Base-by-base conservation (phyloP, 306 rosid genomes). In the Cercis canadensis region DNA sequence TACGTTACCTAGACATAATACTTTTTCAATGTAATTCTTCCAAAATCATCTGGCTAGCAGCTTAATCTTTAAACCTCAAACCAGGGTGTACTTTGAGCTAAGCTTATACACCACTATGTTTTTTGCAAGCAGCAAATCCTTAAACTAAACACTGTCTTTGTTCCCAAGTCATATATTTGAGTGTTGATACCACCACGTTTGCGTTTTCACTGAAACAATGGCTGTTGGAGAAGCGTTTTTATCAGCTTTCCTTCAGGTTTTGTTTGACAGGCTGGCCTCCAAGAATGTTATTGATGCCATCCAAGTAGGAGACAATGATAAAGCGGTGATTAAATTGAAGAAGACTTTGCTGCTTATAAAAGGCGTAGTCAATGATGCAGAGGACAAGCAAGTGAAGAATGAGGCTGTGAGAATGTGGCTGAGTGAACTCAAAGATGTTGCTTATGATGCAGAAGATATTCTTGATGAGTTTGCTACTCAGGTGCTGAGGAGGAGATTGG, bases 171-270 rank as follows among this genome's bases (percentile, higher is more conserved):
- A 3, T 24, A 24, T 24, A 24, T 24, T 24, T 24, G 29, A 24
- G 29, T 24, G 29, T 24, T 24, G 29, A 24, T 24, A 24, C 29
- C 3, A 24, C 29, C 3, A 24, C 29, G 29, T 24, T 24, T 24
- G 29, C 29, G 3, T 65, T 68, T 39, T 13, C 32, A 8, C 4
- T 2, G 52, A 43, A 65, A 41, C 16, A 44, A 49, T 65, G 55
- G 11, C 55, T 4, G 24, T 63, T 10, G 70, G 58, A 33, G 70
- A 65, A 10, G 46, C 57, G 32, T 65, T 49, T 33, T 65, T 65
- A 44, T 65, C 70, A 46, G 57, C 70, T 49, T 65, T 65, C 32
- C 57, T 65, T 49, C 57, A 65, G 45, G 70, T 65, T 32, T 16
- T 65, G 57, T 65, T 65, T 31, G 57, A 65, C 31, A 47, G 68